phyloP scores from a whole-genome alignment of 31 red algal species.

The Odonthalia washingtoniensis region DNA sequence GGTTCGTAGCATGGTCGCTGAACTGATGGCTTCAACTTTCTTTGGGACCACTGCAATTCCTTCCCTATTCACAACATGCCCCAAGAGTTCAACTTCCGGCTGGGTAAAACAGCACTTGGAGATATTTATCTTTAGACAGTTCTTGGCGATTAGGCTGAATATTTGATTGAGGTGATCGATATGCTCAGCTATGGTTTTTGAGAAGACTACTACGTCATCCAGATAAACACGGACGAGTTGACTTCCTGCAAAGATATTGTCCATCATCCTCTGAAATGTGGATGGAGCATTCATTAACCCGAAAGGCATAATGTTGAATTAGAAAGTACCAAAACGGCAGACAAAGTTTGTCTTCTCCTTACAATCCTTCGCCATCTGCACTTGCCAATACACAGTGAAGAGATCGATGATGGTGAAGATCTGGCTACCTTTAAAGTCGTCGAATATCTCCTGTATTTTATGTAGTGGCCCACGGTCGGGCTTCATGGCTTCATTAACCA shows the following conservation, averaged over 20 bases:
- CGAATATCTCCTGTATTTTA: conserved; percentile 27
- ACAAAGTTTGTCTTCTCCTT: conserved; percentile 6
- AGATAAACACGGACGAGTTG: not conserved
- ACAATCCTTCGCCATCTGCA: conserved; percentile 17
- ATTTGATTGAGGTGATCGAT: not conserved
- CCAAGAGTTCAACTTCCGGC: not conserved
- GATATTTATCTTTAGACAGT: not conserved
- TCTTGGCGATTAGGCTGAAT: not conserved
- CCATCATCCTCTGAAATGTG: conserved; percentile 38
- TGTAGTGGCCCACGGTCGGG: not conserved
- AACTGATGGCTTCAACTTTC: not conserved
- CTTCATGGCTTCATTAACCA: not conserved
- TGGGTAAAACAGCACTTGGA: not conserved
- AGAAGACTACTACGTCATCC: not conserved
- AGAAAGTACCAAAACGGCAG: not conserved
- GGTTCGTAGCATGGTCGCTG: not conserved
- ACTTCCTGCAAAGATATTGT: conserved; percentile 7
- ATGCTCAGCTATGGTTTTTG: not conserved
- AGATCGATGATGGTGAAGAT: no score
- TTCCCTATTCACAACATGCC: not conserved
- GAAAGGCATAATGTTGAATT: conserved; percentile 29
- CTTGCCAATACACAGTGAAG: no score
- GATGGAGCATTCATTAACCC: conserved; percentile 46
- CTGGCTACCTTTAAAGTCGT: conserved; percentile 3
- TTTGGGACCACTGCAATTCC: not conserved